These are phyloP conservation scores for Penicillium rolfsii DNA, from an alignment of 2,329 filamentous ascomycete genomes.

Conservation along the genomic window DNA sequence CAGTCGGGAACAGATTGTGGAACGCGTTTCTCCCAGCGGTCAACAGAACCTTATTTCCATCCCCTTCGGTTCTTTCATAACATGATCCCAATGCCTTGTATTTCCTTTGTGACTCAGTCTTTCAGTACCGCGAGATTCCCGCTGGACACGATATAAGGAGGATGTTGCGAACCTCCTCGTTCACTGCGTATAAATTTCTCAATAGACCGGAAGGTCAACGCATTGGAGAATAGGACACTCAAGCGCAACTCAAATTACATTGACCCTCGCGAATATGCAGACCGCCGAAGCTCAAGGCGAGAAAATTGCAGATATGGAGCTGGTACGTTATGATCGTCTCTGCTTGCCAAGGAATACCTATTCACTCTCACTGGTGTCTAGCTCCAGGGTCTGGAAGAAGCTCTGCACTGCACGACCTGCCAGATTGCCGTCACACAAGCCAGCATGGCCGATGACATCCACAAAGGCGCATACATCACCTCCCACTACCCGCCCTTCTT, in stretches of 20 bases:
- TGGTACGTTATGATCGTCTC: slow-evolving; percentile 6
- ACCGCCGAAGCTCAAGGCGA: not conserved
- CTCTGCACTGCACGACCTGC: slow-evolving; percentile 33
- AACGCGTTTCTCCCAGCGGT: not conserved
- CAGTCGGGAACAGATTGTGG: not conserved
- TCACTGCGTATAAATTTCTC: not conserved
- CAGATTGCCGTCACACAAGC: slow-evolving; percentile 19
- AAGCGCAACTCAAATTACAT: no score
- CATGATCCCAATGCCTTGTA: not conserved
- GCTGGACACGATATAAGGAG: not conserved
- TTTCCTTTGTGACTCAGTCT: not conserved
- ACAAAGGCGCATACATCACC: slow-evolving; percentile 22
- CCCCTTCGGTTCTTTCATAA: slow-evolving; percentile 2
- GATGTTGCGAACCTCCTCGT: not conserved
- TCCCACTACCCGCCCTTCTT: slow-evolving; percentile 29
- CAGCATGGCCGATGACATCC: slow-evolving; percentile 24
- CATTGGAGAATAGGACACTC: not conserved
- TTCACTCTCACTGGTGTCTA: not conserved
- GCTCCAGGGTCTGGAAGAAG: slow-evolving; percentile 30
- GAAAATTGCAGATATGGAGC: not conserved
- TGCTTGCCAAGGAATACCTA: not conserved
- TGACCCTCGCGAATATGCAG: not conserved
- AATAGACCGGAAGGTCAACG: not conserved
- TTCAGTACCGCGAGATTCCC: not conserved
- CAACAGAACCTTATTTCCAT: not conserved